phyloP scores from a whole-genome alignment of 768 basidiomycete species.

The Lepiota brunneoincarnata region DNA sequence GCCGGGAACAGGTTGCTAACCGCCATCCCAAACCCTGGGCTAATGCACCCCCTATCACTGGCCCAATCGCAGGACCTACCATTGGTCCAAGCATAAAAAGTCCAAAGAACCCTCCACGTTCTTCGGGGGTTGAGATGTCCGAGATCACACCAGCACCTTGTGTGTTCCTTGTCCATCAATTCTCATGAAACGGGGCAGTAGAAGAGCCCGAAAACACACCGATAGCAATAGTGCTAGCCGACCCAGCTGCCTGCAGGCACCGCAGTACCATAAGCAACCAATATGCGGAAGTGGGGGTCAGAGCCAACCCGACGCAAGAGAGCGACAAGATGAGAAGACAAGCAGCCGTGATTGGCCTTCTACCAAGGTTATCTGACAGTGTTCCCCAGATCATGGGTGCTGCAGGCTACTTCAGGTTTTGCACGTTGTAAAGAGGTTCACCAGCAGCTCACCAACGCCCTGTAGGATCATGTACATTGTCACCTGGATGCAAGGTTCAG shows the following conservation, averaged over 20 bases:
- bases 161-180: not conserved
- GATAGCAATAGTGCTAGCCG: conserved; percentile 74
- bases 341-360: conserved; percentile 58
- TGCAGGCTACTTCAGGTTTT: conserved; percentile 19
- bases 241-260: conserved; percentile 76
- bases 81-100: conserved; percentile 64
- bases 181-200: not conserved
- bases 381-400: conserved; percentile 73
- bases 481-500: conserved; percentile 27
- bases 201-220: conserved; percentile 35
- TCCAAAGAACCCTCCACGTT: conserved; percentile 75
- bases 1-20: conserved; percentile 23
- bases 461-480: conserved; percentile 75
- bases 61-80: conserved; percentile 64
- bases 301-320: conserved; percentile 62
- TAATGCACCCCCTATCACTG: conserved; percentile 58
- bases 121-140: conserved; percentile 71
- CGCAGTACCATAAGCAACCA: conserved; percentile 82
- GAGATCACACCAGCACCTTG: conserved; percentile 73
- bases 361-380: conserved; percentile 62
- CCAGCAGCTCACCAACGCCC: conserved; percentile 45
- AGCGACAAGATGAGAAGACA: conserved; percentile 63
- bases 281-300: conserved; percentile 54
- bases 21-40: conserved; percentile 64
- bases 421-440: not conserved